Evolutionary conservation across 352 stramenopile genomes (phyloP).

Genomic region (Phytophthora cryptogea): DNA sequence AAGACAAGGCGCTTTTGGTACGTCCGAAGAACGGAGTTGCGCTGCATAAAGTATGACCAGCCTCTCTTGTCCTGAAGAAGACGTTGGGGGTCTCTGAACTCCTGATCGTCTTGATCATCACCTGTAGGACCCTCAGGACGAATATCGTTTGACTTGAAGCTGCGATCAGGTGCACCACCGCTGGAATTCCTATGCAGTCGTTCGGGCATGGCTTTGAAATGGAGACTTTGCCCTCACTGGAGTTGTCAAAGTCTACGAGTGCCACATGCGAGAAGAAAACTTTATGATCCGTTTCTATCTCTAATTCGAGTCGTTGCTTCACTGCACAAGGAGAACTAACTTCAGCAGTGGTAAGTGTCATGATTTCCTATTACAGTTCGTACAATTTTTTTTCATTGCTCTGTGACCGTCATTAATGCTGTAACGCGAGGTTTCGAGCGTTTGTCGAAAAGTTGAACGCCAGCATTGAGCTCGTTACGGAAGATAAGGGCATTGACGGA

Average conservation of each 20-base stretch:
- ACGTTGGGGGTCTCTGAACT: not conserved
- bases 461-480: constrained; percentile 50
- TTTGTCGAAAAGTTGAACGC: constrained; percentile 43
- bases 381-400: not conserved
- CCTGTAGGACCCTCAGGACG: constrained; percentile 11
- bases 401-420: not conserved
- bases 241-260: not conserved
- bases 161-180: not conserved
- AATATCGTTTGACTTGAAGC: constrained; percentile 12
- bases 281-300: constrained; percentile 2
- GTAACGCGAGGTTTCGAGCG: constrained; percentile 16
- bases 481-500: constrained; percentile 60
- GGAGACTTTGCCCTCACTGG: not conserved
- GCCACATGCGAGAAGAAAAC: not conserved
- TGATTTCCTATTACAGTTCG: too few species aligned
- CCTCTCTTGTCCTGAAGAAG: constrained; percentile 16
- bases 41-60: constrained; percentile 33
- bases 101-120: constrained; percentile 15
- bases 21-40: constrained; percentile 26
- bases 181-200: constrained; percentile 1
- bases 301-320: constrained; percentile 9
- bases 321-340: too few species aligned
- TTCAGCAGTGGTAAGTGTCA: too few species aligned
- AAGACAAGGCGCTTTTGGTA: constrained; percentile 51
- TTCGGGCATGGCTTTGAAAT: constrained; percentile 11